Conservation (phyloP, 306 rosid species). For the Datisca glomerata region DNA sequence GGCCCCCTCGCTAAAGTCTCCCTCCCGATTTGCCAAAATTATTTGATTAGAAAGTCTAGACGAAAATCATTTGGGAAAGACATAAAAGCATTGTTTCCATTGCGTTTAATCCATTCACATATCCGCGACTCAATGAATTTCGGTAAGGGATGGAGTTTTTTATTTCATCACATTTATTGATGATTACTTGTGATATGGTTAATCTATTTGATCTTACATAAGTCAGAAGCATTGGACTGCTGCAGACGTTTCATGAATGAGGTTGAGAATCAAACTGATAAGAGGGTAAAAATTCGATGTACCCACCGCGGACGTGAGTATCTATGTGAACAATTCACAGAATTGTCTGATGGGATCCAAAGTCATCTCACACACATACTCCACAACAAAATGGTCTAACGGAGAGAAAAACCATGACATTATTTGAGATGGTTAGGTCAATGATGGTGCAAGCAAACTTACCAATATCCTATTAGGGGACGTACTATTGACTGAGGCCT, state of each 20-base stretch:
- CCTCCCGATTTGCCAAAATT: no score
- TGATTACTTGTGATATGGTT: background rate
- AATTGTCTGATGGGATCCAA: background rate
- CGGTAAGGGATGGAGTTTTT: background rate
- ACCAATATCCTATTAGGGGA: background rate
- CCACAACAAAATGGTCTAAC: background rate
- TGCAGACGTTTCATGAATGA: background rate
- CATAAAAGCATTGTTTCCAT: background rate
- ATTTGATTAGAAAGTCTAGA: background rate
- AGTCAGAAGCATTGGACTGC: no score
- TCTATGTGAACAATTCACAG: background rate
- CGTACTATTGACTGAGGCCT: no score
- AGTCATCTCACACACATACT: background rate
- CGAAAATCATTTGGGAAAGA: slow-evolving; percentile 2
- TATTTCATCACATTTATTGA: background rate
- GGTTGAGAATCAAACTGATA: background rate
- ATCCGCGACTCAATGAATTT: no score
- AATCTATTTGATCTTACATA: background rate
- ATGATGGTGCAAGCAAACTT: no score
- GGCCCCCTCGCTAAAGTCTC: no score
- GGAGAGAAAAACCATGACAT: no score
- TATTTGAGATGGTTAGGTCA: no score
- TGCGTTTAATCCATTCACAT: background rate
- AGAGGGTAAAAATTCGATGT: background rate
- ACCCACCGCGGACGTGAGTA: background rate